Percentiles rank a stretch among this genome's conserved stretches.
Evolutionary conservation across 2,329 filamentous ascomycete species (phyloP).

Genomic region (Fusarium albidum): DNA sequence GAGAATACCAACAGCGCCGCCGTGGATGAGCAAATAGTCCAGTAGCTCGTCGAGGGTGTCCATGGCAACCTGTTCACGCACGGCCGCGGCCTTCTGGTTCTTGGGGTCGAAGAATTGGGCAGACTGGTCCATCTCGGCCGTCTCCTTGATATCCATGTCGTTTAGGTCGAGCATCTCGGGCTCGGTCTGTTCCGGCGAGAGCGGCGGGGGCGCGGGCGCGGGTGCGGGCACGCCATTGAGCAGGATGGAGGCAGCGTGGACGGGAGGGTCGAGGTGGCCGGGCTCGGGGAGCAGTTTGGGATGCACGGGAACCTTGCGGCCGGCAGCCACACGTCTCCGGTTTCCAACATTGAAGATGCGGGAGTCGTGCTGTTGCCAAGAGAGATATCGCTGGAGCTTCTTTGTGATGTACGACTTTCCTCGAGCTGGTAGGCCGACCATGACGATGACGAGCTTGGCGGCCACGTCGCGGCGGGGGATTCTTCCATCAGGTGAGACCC

Average conservation of each 20-base stretch:
- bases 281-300: conserved; percentile 46
- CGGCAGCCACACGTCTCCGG: conserved; percentile 81
- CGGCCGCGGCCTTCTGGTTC: conserved; percentile 80
- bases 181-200: conserved; percentile 45
- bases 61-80: conserved; percentile 91
- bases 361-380: conserved; percentile 97
- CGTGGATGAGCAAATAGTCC: conserved; percentile 83
- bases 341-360: conserved; percentile 98
- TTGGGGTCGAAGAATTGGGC: conserved; percentile 93
- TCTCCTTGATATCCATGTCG: conserved; percentile 28
- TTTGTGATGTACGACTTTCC: conserved; percentile 99
- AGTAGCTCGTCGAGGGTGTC: conserved; percentile 92
- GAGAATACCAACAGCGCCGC: conserved; percentile 91
- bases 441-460: conserved; percentile 95
- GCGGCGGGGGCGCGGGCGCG: conserved; percentile 45
- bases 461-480: conserved; percentile 95
- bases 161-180: conserved; percentile 50
- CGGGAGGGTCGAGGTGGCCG: conserved; percentile 53
- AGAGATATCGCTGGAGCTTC: conserved; percentile 93
- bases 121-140: conserved; percentile 78
- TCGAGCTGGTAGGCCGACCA: conserved; percentile 94
- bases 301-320: conserved; percentile 52
- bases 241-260: conserved; percentile 64
- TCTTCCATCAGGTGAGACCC: conserved; percentile 92
- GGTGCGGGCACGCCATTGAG: conserved; percentile 60